Conservation (phyloP, 345 rosid species). For the Ceriops decandra region DNA sequence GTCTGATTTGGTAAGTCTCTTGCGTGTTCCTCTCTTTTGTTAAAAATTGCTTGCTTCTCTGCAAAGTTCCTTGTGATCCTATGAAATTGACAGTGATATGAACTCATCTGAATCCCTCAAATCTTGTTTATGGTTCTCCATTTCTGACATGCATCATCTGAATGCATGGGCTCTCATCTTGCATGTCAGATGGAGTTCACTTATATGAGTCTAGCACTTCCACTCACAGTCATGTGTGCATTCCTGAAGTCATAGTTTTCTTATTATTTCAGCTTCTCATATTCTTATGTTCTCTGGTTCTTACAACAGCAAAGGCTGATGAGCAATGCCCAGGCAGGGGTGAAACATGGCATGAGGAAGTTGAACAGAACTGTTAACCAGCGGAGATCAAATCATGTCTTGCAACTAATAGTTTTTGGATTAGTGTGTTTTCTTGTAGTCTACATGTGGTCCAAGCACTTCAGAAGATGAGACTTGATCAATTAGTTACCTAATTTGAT, state of each 20-base stretch:
- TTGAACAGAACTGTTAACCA: slow-evolving; percentile 9
- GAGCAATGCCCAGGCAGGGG: slow-evolving; percentile 17
- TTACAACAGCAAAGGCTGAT: slow-evolving; percentile 16
- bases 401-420: slow-evolving; percentile 18
- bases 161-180: neutral
- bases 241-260: too few species aligned
- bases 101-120: neutral
- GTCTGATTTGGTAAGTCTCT: slow-evolving; percentile 22
- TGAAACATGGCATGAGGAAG: slow-evolving; percentile 19
- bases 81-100: neutral
- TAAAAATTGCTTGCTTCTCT: neutral
- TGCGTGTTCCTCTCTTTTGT: neutral
- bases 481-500: neutral
- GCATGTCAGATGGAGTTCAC: too few species aligned
- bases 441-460: slow-evolving; percentile 15
- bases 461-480: neutral
- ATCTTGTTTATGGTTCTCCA: neutral
- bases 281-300: neutral
- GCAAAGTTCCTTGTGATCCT: neutral
- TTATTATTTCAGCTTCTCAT: too few species aligned
- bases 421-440: slow-evolving; percentile 16
- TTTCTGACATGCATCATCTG: neutral
- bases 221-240: too few species aligned
- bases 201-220: too few species aligned
- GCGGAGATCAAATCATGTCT: slow-evolving; percentile 15